Evolutionary conservation across 2,329 filamentous ascomycete species (phyloP), one percentile per base, ranked within the genome.

Genomic region (Sarocladium brachiariae): DNA sequence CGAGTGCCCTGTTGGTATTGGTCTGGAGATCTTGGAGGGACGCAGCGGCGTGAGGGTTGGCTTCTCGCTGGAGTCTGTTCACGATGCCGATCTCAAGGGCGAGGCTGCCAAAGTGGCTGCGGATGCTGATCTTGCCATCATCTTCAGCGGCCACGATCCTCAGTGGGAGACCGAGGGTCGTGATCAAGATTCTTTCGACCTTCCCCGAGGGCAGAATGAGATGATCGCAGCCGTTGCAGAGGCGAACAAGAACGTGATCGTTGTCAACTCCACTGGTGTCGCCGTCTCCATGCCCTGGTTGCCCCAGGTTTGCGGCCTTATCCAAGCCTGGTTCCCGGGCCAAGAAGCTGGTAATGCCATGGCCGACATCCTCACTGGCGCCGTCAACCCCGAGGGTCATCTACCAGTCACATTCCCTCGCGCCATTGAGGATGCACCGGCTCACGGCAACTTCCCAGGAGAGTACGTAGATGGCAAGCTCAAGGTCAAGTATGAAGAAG

Each of bases 131-230:
- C 74, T 83, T 51, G 81, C 84, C 18, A 70, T 84, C 53, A 58
- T 62, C 0, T 63, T 63, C 30, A 78, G 80, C 2, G 83, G 83
- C 2, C 70, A 86, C 24, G 84, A 84, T 53, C 73, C 60, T 1
- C 57, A 64, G 9, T 61, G 62, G 57, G 65, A 68, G 35, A 64
- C 62, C 0, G 65, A 87, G 81, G 70, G 73, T 47, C 83, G 83
- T 51, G 85, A 89, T 59, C 79, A 84, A 50, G 85, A 84, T 59
- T 86, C 86, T 58, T 71, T 88, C 38, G 83, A 83, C 8, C 66
- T 87, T 0, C 87, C 84, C 75, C 70, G 57, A 0, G 60, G 80
- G 49, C 55, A 81, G 47, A 81, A 87, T 51, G 68, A 71, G 2
- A 65, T 88, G 34, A 77, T 86, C 52, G 63, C 68, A 6, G 72